Percentiles rank a stretch among this genome's conserved stretches.
These are phyloP conservation scores for Dothideomycetes sp. DNA, from an alignment of 2,329 filamentous ascomycete species.

Conservation along the genomic window DNA sequence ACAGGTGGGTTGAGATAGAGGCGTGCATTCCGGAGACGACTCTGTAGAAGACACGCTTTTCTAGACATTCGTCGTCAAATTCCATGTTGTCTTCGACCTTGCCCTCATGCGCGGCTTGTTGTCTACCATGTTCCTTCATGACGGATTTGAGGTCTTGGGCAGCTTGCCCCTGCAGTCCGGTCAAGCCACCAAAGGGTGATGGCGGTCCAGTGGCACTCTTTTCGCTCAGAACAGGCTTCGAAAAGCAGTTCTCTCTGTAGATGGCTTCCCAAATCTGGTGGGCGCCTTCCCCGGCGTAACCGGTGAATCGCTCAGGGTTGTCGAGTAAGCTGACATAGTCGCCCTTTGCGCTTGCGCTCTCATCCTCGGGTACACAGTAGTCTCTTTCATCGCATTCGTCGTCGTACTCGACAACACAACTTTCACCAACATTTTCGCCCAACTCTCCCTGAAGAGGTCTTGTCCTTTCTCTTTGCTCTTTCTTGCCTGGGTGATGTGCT, in stretches of 20 bases:
- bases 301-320: slow-evolving; percentile 93
- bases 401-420: slow-evolving; percentile 93
- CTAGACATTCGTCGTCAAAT: slow-evolving; percentile 82
- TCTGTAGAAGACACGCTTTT: slow-evolving; percentile 97
- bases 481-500: slow-evolving; percentile 76
- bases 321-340: slow-evolving; percentile 92
- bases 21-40: slow-evolving; percentile 97
- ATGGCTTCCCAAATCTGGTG: slow-evolving; percentile 94
- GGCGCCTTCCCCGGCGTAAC: slow-evolving; percentile 76
- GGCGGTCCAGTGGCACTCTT: slow-evolving; percentile 19
- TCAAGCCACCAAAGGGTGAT: slow-evolving; percentile 34
- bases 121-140: slow-evolving; percentile 50
- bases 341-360: slow-evolving; percentile 74
- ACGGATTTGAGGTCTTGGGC: slow-evolving; percentile 53
- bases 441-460: slow-evolving; percentile 72
- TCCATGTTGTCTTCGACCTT: slow-evolving; percentile 55
- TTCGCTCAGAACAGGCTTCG: slow-evolving; percentile 30
- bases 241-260: slow-evolving; percentile 95
- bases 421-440: slow-evolving; percentile 82
- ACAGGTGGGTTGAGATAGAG: slow-evolving; percentile 91
- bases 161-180: slow-evolving; percentile 42
- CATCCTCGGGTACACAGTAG: slow-evolving; percentile 93
- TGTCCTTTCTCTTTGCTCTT: slow-evolving; percentile 59
- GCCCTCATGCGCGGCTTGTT: slow-evolving; percentile 43
- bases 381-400: slow-evolving; percentile 95